These are phyloP conservation scores for Xenoacremonium recifei DNA, from an alignment of 2,329 filamentous ascomycete genomes.

Conservation along the genomic window DNA sequence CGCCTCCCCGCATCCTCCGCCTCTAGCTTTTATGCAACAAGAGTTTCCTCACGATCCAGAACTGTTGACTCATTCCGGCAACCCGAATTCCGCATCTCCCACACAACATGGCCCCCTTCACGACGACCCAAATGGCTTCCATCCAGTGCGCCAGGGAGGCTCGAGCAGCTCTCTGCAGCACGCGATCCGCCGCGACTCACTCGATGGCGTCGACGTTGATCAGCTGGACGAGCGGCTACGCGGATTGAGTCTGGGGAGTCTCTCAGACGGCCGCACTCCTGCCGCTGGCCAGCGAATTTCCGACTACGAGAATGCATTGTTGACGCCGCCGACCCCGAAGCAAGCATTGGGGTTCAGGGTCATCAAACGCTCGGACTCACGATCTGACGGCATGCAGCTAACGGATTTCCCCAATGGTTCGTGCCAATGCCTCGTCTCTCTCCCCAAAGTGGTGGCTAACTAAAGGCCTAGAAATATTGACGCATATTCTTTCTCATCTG, in stretches of 20 bases:
- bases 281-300: slow-evolving; percentile 53
- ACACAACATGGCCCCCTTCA: slow-evolving; percentile 59
- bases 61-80: slow-evolving; percentile 38
- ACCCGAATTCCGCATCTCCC: slow-evolving; percentile 30
- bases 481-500: slow-evolving; percentile 86
- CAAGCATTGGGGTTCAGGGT: slow-evolving; percentile 56
- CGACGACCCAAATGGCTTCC: slow-evolving; percentile 40
- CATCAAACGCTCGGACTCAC: slow-evolving; percentile 43
- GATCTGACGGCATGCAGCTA: slow-evolving; percentile 42
- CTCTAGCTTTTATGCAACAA: slow-evolving; percentile 65
- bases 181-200: slow-evolving; percentile 25
- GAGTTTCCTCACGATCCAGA: slow-evolving; percentile 49
- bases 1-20: slow-evolving; percentile 30
- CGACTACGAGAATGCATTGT: slow-evolving; percentile 60
- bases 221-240: slow-evolving; percentile 50
- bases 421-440: slow-evolving; percentile 19
- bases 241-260: slow-evolving; percentile 47
- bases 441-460: slow-evolving; percentile 13
- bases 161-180: slow-evolving; percentile 36
- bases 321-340: slow-evolving; percentile 45
- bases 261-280: slow-evolving; percentile 25
- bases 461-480: slow-evolving; percentile 72
- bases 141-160: slow-evolving; percentile 30
- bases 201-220: slow-evolving; percentile 37
- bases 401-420: slow-evolving; percentile 78